Conservation (phyloP, 352 stramenopile species). For the Globisporangium ultimum region DNA sequence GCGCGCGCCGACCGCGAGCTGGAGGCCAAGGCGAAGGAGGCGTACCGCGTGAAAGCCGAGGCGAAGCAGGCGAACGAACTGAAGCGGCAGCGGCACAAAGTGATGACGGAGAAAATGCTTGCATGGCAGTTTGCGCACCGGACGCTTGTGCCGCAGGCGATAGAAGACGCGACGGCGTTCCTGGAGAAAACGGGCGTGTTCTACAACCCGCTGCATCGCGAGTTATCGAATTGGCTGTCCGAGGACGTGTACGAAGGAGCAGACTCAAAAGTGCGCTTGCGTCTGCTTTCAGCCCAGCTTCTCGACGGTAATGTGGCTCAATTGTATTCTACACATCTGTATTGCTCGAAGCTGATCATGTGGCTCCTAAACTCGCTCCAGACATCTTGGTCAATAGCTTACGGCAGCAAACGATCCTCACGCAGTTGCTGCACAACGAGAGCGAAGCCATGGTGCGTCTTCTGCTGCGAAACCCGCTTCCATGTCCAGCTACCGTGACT, state of each 20-base stretch:
- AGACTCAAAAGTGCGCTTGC: constrained; percentile 42
- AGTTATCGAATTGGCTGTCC: constrained; percentile 41
- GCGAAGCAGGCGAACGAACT: constrained; percentile 41
- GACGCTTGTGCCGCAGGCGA: constrained; percentile 32
- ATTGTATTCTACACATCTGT: neutral
- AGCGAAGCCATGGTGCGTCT: constrained; percentile 46
- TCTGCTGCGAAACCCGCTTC: constrained; percentile 42
- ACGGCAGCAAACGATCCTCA: constrained; percentile 40
- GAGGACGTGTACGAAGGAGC: constrained; percentile 37
- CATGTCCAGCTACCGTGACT: neutral
- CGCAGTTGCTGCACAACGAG: constrained; percentile 36
- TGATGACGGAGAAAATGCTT: constrained; percentile 55
- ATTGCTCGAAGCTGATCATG: neutral
- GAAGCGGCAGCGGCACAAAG: constrained; percentile 28
- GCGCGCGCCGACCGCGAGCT: constrained; percentile 40
- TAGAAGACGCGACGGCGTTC: constrained; percentile 23
- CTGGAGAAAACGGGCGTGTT: constrained; percentile 57
- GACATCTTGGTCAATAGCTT: constrained; percentile 47
- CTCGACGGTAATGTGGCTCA: constrained; percentile 34
- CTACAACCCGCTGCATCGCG: constrained; percentile 56
- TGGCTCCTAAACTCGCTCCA: constrained; percentile 7
- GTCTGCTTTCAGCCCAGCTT: constrained; percentile 24
- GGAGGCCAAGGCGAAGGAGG: constrained; percentile 49
- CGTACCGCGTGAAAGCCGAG: constrained; percentile 45
- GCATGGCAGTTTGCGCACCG: constrained; percentile 56